Conservation (phyloP, 768 basidiomycete genomes). For the Russula sp. region DNA sequence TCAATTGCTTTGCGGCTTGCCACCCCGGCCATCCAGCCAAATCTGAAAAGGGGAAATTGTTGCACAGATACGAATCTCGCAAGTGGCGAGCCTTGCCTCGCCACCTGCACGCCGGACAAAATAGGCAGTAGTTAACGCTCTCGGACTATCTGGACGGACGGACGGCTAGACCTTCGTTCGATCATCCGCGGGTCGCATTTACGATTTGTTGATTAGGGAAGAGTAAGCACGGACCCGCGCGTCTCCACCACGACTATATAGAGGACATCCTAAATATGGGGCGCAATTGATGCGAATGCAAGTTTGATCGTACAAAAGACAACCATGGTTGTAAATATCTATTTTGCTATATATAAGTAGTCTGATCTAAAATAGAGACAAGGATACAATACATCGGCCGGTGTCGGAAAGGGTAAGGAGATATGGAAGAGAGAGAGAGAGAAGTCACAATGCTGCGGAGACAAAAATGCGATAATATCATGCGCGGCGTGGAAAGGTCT, state of each 20-base stretch:
- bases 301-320: not conserved
- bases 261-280: not conserved
- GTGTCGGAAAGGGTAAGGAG: not conserved
- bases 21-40: not conserved
- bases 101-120: conserved; percentile 3
- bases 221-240: not conserved
- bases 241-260: not conserved
- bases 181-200: conserved; percentile 19
- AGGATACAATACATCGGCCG: conserved; percentile 19
- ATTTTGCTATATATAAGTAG: conserved; percentile 24
- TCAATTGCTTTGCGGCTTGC: too few species aligned
- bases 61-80: conserved; percentile 12
- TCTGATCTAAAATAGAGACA: conserved; percentile 23
- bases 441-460: conserved; percentile 9
- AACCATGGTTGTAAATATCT: conserved; percentile 22
- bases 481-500: not conserved
- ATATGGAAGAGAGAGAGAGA: conserved; percentile 1
- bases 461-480: conserved; percentile 16
- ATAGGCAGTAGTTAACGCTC: not conserved
- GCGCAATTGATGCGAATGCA: conserved; percentile 1
- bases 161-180: conserved; percentile 7
- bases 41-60: not conserved
- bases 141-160: not conserved
- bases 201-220: not conserved
- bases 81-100: not conserved